Evolutionary conservation across 1,284 basidiomycete genomes (phyloP).

Genomic region (Golubevia pallescens): DNA sequence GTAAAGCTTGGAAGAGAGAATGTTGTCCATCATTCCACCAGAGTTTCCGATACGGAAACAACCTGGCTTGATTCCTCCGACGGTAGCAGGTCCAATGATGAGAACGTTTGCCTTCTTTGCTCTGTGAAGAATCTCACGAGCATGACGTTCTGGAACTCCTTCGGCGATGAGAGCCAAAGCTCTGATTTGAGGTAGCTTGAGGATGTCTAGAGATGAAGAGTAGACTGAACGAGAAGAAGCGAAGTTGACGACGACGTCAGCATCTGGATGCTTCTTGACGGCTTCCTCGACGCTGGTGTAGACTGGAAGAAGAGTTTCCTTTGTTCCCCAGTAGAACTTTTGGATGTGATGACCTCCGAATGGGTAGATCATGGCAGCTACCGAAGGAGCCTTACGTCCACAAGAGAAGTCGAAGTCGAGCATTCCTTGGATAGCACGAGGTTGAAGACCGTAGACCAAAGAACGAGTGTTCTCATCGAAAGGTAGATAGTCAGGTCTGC

Average conservation of each 20-base stretch:
- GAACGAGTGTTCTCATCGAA: constrained; percentile 88
- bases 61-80: constrained; percentile 99
- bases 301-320: constrained; percentile 96
- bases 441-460: constrained; percentile 97
- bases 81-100: constrained; percentile 97
- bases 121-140: constrained; percentile 90
- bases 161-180: constrained; percentile 95
- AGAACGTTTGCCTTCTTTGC: constrained; percentile 85
- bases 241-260: constrained; percentile 98
- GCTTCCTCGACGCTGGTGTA: constrained; percentile 94
- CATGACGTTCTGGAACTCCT: constrained; percentile 97
- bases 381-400: constrained; percentile 87
- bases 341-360: constrained; percentile 99
- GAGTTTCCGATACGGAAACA: constrained; percentile 99
- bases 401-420: constrained; percentile 99
- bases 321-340: constrained; percentile 99
- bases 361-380: constrained; percentile 99
- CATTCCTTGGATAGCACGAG: constrained; percentile 99
- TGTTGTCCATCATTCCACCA: constrained; percentile 99
- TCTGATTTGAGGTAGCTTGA: constrained; percentile 75
- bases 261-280: constrained; percentile 91
- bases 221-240: constrained; percentile 93
- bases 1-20: constrained; percentile 98
- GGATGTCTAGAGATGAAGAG: constrained; percentile 88
- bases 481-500: constrained; percentile 51